These are phyloP conservation scores for Corniculantispora saksenae DNA, from an alignment of 2,329 filamentous ascomycete genomes.

Conservation along the genomic window DNA sequence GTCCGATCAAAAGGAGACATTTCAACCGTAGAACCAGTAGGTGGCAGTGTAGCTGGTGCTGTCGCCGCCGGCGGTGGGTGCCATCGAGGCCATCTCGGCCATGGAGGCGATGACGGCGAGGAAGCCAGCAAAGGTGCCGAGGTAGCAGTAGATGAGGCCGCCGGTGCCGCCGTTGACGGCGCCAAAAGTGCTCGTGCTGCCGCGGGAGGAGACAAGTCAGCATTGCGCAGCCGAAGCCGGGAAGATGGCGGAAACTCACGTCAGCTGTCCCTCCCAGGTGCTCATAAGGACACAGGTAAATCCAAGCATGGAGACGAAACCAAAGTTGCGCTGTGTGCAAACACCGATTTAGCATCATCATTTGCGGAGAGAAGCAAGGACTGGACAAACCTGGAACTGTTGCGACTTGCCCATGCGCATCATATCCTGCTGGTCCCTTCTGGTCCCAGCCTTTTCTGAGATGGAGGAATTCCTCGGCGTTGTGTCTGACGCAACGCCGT, in stretches of 20 bases:
- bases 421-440: slow-evolving; percentile 1
- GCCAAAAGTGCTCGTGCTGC: neutral
- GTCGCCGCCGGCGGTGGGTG: neutral
- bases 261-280: neutral
- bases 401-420: neutral
- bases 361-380: too few relatives aligned
- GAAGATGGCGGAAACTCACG: neutral
- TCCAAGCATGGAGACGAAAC: neutral
- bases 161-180: neutral
- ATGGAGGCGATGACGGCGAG: neutral
- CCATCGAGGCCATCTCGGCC: neutral
- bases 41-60: too few relatives aligned
- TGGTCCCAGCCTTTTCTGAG: neutral
- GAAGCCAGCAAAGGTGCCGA: neutral
- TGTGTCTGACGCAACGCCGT: neutral
- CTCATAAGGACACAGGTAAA: neutral
- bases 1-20: too few relatives aligned
- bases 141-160: neutral
- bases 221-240: neutral
- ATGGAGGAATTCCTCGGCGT: neutral
- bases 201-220: too few relatives aligned
- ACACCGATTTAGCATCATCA: too few relatives aligned
- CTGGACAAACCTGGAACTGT: slow-evolving; percentile 1
- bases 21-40: too few relatives aligned
- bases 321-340: neutral